Percentiles rank a stretch among this genome's conserved stretches.
Evolutionary conservation across 2,329 filamentous ascomycete genomes (phyloP).

Genomic region (Cadophora sp.): DNA sequence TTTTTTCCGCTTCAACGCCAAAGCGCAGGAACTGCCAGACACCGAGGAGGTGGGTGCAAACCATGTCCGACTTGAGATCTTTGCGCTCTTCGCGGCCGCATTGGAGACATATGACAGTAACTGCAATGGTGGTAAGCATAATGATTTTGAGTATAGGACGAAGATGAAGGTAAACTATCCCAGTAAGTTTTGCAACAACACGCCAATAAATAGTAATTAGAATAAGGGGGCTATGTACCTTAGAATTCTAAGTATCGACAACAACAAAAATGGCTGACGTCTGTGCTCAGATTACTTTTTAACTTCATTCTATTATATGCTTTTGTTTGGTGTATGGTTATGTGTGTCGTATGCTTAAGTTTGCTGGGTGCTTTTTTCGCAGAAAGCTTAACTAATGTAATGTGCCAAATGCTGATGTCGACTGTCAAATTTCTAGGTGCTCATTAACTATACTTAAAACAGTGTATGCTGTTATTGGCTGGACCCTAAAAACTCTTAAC

Average conservation of each 20-base stretch:
- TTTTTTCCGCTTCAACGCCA: background rate
- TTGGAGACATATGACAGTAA: slow-evolving; percentile 6
- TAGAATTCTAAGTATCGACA: slow-evolving; percentile 3
- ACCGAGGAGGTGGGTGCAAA: slow-evolving; percentile 5
- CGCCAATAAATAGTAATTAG: slow-evolving; percentile 2
- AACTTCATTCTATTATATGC: background rate
- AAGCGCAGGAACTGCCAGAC: slow-evolving; percentile 1
- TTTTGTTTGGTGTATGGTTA: background rate
- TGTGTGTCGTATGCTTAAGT: background rate
- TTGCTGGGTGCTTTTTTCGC: slow-evolving; percentile 3
- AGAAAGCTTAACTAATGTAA: slow-evolving; percentile 1
- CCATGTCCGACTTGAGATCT: slow-evolving; percentile 1
- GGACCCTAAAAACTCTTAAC: background rate
- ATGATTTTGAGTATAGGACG: slow-evolving; percentile 2
- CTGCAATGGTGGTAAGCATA: slow-evolving; percentile 1
- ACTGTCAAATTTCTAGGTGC: slow-evolving; percentile 1
- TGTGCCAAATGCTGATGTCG: background rate
- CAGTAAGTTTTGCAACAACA: slow-evolving; percentile 1
- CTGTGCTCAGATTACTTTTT: background rate
- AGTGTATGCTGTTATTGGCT: background rate
- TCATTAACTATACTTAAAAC: background rate
- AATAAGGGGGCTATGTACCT: background rate
- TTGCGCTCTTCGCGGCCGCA: slow-evolving; percentile 2
- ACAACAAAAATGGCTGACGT: slow-evolving; percentile 2
- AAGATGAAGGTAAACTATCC: slow-evolving; percentile 4